Evolutionary conservation across 1,284 basidiomycete genomes (phyloP).

Genomic region (Spongispora temasekensis): DNA sequence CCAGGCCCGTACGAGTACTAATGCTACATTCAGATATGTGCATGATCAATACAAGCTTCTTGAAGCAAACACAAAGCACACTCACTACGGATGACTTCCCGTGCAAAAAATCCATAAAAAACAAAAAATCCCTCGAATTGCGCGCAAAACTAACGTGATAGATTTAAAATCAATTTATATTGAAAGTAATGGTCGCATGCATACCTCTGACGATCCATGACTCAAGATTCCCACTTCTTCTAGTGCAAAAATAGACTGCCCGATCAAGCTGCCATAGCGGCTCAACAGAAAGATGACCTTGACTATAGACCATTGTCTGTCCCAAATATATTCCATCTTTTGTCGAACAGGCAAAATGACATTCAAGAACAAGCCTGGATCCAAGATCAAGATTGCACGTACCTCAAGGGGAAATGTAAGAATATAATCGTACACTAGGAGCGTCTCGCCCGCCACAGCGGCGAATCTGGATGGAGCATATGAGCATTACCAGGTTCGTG

Average conservation of each 20-base stretch:
- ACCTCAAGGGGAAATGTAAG: not conserved
- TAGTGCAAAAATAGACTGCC: not conserved
- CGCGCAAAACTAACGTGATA: not conserved
- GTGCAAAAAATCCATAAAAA: not conserved
- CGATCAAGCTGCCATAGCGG: not conserved
- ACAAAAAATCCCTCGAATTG: not conserved
- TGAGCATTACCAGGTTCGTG: too few species aligned
- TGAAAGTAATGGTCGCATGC: not conserved
- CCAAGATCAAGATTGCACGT: not conserved
- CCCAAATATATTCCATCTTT: not conserved
- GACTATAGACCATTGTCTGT: not conserved
- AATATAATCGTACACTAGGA: not conserved
- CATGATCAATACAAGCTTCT: not conserved
- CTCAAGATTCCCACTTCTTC: not conserved
- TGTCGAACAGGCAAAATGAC: not conserved
- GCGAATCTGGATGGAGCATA: not conserved
- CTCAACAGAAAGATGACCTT: not conserved
- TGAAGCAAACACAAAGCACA: not conserved
- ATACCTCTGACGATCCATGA: not conserved
- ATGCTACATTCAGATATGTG: not conserved
- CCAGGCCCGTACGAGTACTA: not conserved
- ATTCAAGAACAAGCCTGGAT: not conserved
- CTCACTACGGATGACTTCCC: not conserved
- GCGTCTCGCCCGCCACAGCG: not conserved
- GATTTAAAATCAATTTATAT: too few species aligned